Evolutionary conservation across 371 early-diverging fungal species (phyloP), one percentile per base, ranked within the genome.

Genomic region (Mortierella sp.): DNA sequence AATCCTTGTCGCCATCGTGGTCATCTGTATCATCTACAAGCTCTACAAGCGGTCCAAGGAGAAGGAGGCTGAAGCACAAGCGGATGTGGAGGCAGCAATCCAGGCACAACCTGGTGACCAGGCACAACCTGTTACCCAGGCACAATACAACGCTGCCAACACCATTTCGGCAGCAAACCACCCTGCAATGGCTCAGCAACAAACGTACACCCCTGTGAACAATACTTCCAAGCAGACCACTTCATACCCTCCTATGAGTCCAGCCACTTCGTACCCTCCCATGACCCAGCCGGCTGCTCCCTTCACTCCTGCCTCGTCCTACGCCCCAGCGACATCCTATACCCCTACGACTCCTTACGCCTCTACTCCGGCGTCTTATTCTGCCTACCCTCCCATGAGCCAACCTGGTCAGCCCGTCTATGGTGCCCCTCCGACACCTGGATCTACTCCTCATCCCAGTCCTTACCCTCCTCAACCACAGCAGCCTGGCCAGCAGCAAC

Each of bases 401-500:
- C 50, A 45, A 4, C 14, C 55, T 29, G 55, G 31, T 19, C 48
- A 48, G 48, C 48, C 48, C n/a, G 48, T n/a, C n/a, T 48, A 29
- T 26, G 53, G 13, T 29, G 53, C 53, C 4, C 53, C 53, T 29
- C 53, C 53, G 11, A 14, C 24, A 1, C 53, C 29, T 5, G 58
- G 58, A 9, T 58, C 34, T 9, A 34, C 29, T 22, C 19, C 61
- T 19, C 50, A 22, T 50, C n/a, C 50, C n/a, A 24, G 50, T 1
- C 10, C n/a, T 50, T 61, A 61, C 9, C 37, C 61, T 61, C 61
- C 61, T 61, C 61, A 61, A 19, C 61, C 61, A 61, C 61, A 61
- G n/a, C 61, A 61, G 37, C 61, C 61, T 22, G 61, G 61, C 9
- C 61, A 61, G 22, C n/a, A n/a, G n/a, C n/a, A n/a, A n/a, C 19